A percentile compares a stretch with the other conserved stretches of the same genome.
These are phyloP conservation scores for Candida incommunis DNA, from an alignment of 805 yeast species.

Conservation along the genomic window DNA sequence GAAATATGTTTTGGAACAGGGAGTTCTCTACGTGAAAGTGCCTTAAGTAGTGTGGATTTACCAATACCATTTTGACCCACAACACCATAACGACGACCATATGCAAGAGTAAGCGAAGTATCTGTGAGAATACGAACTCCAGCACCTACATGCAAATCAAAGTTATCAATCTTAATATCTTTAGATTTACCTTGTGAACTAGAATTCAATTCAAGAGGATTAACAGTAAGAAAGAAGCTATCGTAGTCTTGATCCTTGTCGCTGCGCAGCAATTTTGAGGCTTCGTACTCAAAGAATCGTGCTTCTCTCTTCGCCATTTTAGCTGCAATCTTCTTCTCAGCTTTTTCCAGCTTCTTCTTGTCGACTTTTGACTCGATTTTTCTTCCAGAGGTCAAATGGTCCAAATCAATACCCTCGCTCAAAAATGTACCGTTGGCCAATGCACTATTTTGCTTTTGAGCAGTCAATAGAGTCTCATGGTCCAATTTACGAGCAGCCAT, in stretches of 20 bases:
- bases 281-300: constrained; percentile 33
- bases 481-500: constrained; percentile 72
- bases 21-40: constrained; percentile 85
- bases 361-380: constrained; percentile 90
- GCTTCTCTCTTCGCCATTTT: constrained; percentile 73
- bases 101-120: constrained; percentile 72
- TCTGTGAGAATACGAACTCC: constrained; percentile 87
- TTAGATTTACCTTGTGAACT: constrained; percentile 76
- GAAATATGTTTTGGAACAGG: constrained; percentile 92
- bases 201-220: constrained; percentile 74
- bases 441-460: constrained; percentile 52
- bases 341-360: constrained; percentile 91
- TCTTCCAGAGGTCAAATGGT: constrained; percentile 63
- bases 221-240: constrained; percentile 85
- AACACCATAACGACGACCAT: constrained; percentile 91
- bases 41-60: constrained; percentile 85
- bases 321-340: constrained; percentile 93
- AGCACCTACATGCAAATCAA: constrained; percentile 90
- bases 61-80: constrained; percentile 99
- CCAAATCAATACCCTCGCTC: constrained; percentile 52
- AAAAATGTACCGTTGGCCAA: constrained; percentile 50
- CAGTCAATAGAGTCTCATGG: constrained; percentile 47
- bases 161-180: constrained; percentile 84
- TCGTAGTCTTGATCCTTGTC: constrained; percentile 66
- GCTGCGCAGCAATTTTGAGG: constrained; percentile 72